phyloP scores from a whole-genome alignment of 2,329 filamentous ascomycete genomes.

The Zymoseptoria tritici region DNA sequence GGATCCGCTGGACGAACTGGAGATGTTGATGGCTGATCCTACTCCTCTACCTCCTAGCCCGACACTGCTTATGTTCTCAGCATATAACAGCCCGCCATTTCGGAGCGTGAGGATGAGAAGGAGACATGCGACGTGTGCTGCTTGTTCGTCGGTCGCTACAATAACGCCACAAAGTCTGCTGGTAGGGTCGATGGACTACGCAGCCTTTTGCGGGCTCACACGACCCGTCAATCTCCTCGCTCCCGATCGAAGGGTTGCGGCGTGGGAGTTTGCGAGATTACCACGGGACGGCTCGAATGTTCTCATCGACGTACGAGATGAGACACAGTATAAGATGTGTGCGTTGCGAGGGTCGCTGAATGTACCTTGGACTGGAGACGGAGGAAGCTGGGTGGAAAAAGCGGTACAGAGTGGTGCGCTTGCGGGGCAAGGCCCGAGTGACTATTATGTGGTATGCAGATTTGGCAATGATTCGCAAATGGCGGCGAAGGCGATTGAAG shows the following conservation, averaged over 20 bases:
- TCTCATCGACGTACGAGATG: conserved; percentile 76
- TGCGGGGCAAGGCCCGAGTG: conserved; percentile 33
- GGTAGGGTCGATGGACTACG: conserved; percentile 68
- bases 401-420: conserved; percentile 19
- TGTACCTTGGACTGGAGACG: conserved; percentile 56
- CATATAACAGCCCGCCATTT: conserved; percentile 52
- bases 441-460: conserved; percentile 56
- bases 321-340: conserved; percentile 76
- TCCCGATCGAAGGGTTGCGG: conserved; percentile 61
- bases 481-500: conserved; percentile 57
- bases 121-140: conserved; percentile 62
- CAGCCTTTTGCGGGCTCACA: conserved; percentile 70
- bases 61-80: conserved; percentile 48
- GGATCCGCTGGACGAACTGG: conserved; percentile 3
- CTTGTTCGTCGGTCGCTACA: conserved; percentile 59
- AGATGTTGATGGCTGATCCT: conserved; percentile 10
- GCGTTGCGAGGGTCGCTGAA: conserved; percentile 70
- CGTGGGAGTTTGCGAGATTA: conserved; percentile 48
- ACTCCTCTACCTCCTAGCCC: conserved; percentile 23
- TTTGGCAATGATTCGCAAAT: conserved; percentile 74
- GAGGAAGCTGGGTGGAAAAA: conserved; percentile 23
- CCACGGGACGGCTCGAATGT: conserved; percentile 40
- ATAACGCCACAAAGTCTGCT: conserved; percentile 58
- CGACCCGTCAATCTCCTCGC: conserved; percentile 49
- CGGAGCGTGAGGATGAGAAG: conserved; percentile 67